Evolutionary conservation across 345 rosid genomes (phyloP), one percentile per base, ranked within the genome.

Genomic region (Gynandropsis gynandra): DNA sequence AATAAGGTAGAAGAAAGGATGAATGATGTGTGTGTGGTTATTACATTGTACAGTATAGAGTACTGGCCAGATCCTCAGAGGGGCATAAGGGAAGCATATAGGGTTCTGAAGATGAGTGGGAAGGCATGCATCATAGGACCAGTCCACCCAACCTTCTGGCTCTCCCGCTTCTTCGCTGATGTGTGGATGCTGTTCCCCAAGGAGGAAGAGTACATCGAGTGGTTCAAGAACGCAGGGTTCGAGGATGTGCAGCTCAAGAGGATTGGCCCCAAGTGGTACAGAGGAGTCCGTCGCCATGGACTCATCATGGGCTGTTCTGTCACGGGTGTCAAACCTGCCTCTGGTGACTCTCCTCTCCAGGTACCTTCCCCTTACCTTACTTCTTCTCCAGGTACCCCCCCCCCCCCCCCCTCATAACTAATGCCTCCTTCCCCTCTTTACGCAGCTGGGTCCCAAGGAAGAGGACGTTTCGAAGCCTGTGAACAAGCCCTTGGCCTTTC

Each of bases 41-140:
- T n/a, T n/a, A n/a, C n/a, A n/a, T n/a, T 64, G 32, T 7, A 59
- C 76, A 92, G 99, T 66, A 92, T 92, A 13, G 99, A 92, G 82
- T 92, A 92, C 72, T 92, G 99, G 99, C 99, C 99, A 17, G 97
- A 92, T 58, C 99, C 97, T 1, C 97, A 85, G 68, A 81, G 99
- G 17, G 99, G 99, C 32, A 87, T 92, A 50, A 85, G 60, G 68
- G 99, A 87, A 78, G 99, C 97, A 14, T 92, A 92, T 72, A 81
- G 99, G 47, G 95, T 92, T 32, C 64, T 92, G 78, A 92, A 87
- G 64, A 74, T 76, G 16, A 95, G 95, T 52, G 97, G 95, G 9
- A 87, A 87, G 62, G 97, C 95, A 31, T 92, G 97, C 59, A 0
- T 92, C 41, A 92, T 92, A 24, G 99, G 99, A 56, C 98, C 99